Evolutionary conservation across 1,284 basidiomycete species (phyloP), one percentile per base, ranked within the genome.

Genomic region (Fomitopsis schrenkii): DNA sequence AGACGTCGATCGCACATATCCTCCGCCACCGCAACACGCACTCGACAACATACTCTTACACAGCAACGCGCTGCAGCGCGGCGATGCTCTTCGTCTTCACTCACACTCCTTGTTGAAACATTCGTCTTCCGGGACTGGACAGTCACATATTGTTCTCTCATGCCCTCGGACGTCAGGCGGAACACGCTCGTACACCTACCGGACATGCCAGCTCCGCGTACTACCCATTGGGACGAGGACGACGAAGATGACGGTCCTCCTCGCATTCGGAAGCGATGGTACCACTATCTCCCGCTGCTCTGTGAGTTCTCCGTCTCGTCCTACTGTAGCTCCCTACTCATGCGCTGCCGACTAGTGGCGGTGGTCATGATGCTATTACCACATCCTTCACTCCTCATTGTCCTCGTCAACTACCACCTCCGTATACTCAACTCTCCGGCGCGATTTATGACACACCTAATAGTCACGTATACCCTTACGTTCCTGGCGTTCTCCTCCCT

Each of bases 401-500:
- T 91, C 53, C 82, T 91, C 26, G 78, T 87, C 59, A 81, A 85
- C 64, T 87, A 88, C 67, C 83, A 91, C 69, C 79, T 89, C 45
- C 76, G 78, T 55, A 82, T 81, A 8, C 74, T 85, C 7, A 73
- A 83, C 52, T 75, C 79, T 35, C 76, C 82, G 6, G 54, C 75
- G 14, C 69, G 75, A 44, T 86, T 89, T 64, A 55, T 77, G 15
- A 66, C 77, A 0, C 89, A 93, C 67, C 72, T 91, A 1, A 52
- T 79, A 28, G 70, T 79, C 59, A 82, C 82, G 38, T 91, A 89
- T 69, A 75, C 80, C 42, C 79, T 93, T 48, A 83, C 84, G 1
- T 87, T 91, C 70, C 73, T 89, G 69, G 80, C 83, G 3, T 81
- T 88, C 66, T 85, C 83, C 6, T 90, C 90, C 14, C 82, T 93